These are phyloP conservation scores for Backusella tarrabulga DNA, from an alignment of 192 early-diverging fungal genomes.

Conservation along the genomic window DNA sequence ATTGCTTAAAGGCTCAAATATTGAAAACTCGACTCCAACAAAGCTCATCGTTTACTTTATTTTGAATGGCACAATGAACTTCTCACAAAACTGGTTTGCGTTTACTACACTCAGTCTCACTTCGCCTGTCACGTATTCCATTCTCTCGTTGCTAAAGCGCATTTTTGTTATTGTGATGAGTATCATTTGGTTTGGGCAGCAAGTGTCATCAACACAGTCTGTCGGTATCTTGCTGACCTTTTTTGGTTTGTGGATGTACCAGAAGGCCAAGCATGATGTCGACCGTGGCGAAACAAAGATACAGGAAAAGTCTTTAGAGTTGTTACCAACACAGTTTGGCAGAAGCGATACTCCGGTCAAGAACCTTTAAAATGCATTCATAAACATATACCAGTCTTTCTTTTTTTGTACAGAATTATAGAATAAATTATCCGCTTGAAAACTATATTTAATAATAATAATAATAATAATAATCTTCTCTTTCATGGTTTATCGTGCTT, in stretches of 20 bases:
- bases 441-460: neutral
- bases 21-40: slow-evolving; percentile 23
- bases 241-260: slow-evolving; percentile 81
- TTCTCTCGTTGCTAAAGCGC: slow-evolving; percentile 82
- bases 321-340: slow-evolving; percentile 8
- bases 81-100: slow-evolving; percentile 80
- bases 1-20: slow-evolving; percentile 24
- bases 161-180: slow-evolving; percentile 85
- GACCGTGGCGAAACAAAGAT: slow-evolving; percentile 41
- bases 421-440: neutral
- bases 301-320: slow-evolving; percentile 26
- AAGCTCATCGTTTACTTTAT: slow-evolving; percentile 53
- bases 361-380: neutral
- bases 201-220: slow-evolving; percentile 65
- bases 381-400: neutral
- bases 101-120: slow-evolving; percentile 76
- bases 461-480: too few relatives aligned
- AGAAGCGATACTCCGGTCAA: neutral
- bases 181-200: slow-evolving; percentile 82
- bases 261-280: slow-evolving; percentile 70
- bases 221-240: slow-evolving; percentile 80
- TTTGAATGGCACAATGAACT: slow-evolving; percentile 79
- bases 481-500: too few relatives aligned
- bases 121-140: slow-evolving; percentile 84
- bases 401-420: neutral